Percentiles rank a stretch among this genome's conserved stretches.
phyloP scores from a whole-genome alignment of 768 basidiomycete species.

The Leccinum subgranulosum region DNA sequence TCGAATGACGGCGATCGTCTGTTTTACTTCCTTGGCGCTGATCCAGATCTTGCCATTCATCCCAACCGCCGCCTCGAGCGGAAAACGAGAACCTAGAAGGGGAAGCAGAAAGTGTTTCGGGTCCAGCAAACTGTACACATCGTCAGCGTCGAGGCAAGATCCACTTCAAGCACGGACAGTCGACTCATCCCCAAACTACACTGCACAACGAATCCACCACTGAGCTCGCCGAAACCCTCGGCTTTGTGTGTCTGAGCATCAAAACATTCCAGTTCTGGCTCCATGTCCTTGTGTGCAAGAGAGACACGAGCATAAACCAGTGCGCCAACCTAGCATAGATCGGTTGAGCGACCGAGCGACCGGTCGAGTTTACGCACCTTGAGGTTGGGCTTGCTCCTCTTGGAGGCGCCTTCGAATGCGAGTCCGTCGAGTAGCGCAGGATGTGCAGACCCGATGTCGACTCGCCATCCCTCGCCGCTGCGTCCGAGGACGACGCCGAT shows the following conservation, averaged over 20 bases:
- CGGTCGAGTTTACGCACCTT: conserved; percentile 50
- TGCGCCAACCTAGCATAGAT: conserved; percentile 68
- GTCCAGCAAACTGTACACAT: conserved; percentile 61
- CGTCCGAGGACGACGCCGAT: conserved; percentile 79
- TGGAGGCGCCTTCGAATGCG: conserved; percentile 95
- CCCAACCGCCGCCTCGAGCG: conserved; percentile 86
- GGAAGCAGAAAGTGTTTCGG: conserved; percentile 81
- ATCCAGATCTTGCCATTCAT: conserved; percentile 94
- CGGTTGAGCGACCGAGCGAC: conserved; percentile 3
- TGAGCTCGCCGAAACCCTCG: conserved; percentile 91
- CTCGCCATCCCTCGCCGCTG: conserved; percentile 86
- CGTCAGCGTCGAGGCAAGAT: conserved; percentile 1
- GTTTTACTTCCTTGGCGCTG: conserved; percentile 65
- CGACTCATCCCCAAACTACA: conserved; percentile 86
- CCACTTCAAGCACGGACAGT: conserved; percentile 65
- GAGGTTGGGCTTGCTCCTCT: conserved; percentile 89
- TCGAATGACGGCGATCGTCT: conserved; percentile 71
- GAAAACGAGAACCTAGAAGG: conserved; percentile 74
- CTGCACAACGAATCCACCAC: conserved; percentile 78
- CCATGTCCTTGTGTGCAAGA: conserved; percentile 95
- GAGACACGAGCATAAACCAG: conserved; percentile 91
- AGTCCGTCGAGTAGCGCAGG: conserved; percentile 81
- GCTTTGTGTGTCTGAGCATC: conserved; percentile 90
- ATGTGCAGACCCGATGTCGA: conserved; percentile 91
- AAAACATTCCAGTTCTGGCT: conserved; percentile 96